These are phyloP conservation scores for Fragaria iinumae DNA, from an alignment of 306 rosid genomes.

Conservation along the genomic window DNA sequence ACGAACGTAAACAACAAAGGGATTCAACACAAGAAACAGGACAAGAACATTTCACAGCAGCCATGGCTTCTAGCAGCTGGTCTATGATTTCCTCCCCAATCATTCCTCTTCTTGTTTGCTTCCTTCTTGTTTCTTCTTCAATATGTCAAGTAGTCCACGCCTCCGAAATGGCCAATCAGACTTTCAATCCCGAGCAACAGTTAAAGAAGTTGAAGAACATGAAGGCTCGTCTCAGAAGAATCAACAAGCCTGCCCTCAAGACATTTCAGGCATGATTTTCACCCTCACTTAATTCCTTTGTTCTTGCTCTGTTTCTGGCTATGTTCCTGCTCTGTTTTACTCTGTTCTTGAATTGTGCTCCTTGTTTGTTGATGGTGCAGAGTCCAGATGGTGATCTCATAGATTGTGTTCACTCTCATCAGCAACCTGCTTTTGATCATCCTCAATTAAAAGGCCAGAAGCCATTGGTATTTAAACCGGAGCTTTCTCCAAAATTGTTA, in stretches of 20 bases:
- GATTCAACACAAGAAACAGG: constrained; percentile 39
- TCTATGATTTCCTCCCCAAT: constrained; percentile 45
- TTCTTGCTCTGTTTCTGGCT: constrained; percentile 3
- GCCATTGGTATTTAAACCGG: constrained; percentile 55
- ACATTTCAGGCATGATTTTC: constrained; percentile 63
- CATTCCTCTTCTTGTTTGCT: constrained; percentile 49
- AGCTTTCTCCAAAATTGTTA: neutral
- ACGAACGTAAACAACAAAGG: constrained; percentile 40
- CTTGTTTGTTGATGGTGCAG: constrained; percentile 26
- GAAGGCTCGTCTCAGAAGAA: constrained; percentile 54
- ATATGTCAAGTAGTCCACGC: constrained; percentile 51
- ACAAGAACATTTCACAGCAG: constrained; percentile 36
- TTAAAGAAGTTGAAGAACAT: constrained; percentile 46
- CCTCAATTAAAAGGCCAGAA: constrained; percentile 63
- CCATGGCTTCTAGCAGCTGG: constrained; percentile 67
- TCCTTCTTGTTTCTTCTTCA: constrained; percentile 47
- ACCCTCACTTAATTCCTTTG: constrained; percentile 23
- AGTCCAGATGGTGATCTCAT: constrained; percentile 92
- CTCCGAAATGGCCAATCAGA: constrained; percentile 45
- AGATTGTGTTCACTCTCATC: constrained; percentile 77
- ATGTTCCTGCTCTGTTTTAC: neutral
- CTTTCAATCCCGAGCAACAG: constrained; percentile 56
- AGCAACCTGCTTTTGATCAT: constrained; percentile 96
- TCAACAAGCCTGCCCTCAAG: constrained; percentile 76
- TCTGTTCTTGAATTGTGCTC: neutral